Evolutionary conservation across 2,329 filamentous ascomycete genomes (phyloP).

Genomic region (Alternaria novae-zelandiae): DNA sequence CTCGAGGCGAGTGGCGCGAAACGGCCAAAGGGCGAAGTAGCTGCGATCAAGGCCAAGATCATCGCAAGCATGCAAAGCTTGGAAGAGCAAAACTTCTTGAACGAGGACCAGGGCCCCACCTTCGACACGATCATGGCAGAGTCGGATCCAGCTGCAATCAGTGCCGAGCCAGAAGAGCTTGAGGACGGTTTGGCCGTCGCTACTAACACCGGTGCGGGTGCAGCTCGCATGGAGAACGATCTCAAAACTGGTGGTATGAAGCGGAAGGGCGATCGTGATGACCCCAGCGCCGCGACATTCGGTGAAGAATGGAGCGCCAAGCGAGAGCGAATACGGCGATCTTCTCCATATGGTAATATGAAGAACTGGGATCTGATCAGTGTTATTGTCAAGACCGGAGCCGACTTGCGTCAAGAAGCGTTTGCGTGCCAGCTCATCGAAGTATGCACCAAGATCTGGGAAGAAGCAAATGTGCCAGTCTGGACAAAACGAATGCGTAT

Average conservation of each 20-base stretch:
- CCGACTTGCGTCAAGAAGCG: slow-evolving; percentile 81
- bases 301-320: slow-evolving; percentile 86
- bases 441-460: slow-evolving; percentile 82
- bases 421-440: slow-evolving; percentile 86
- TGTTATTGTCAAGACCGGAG: slow-evolving; percentile 87
- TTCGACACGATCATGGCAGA: slow-evolving; percentile 85
- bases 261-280: slow-evolving; percentile 80
- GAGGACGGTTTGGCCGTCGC: slow-evolving; percentile 61
- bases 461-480: slow-evolving; percentile 75
- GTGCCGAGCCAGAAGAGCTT: slow-evolving; percentile 59
- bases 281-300: slow-evolving; percentile 84
- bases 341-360: slow-evolving; percentile 86
- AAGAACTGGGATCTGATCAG: slow-evolving; percentile 88
- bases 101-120: slow-evolving; percentile 74
- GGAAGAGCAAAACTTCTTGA: slow-evolving; percentile 83
- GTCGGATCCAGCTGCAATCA: slow-evolving; percentile 62
- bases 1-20: slow-evolving; percentile 82
- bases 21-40: slow-evolving; percentile 78
- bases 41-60: slow-evolving; percentile 82
- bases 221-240: slow-evolving; percentile 87
- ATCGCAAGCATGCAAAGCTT: slow-evolving; percentile 89
- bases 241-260: slow-evolving; percentile 84
- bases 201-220: slow-evolving; percentile 74
- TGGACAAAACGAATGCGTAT: slow-evolving; percentile 92
- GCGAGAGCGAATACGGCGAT: slow-evolving; percentile 81